Evolutionary conservation across 257 asterid genomes (phyloP).

Genomic region (Solanum sparsipilum): DNA sequence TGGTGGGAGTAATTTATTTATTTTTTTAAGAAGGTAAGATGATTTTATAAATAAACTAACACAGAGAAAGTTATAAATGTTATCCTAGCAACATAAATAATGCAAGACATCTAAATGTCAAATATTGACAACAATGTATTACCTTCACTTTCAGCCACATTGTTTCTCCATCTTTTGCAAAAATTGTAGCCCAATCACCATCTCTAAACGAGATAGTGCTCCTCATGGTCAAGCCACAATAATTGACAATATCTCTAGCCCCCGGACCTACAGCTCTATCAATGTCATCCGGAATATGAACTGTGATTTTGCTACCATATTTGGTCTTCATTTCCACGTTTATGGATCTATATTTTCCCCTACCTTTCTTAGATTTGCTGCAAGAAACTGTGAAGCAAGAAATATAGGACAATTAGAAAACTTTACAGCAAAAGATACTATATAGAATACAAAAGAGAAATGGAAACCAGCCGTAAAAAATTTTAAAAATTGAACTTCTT

Average conservation of each 20-base stretch:
- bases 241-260: slow-evolving; percentile 1
- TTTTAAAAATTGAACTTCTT: not conserved
- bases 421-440: not conserved
- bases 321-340: not conserved
- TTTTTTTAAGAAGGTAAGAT: not conserved
- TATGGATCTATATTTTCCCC: not conserved
- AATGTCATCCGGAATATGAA: not conserved
- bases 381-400: not conserved
- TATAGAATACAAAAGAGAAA: not conserved
- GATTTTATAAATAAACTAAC: not conserved
- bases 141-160: not conserved
- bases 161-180: not conserved
- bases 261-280: slow-evolving; percentile 2
- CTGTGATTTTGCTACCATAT: not conserved
- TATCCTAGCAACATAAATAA: not conserved
- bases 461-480: not conserved
- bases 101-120: not conserved
- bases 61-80: not conserved
- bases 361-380: not conserved
- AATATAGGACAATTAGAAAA: not conserved
- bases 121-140: not conserved
- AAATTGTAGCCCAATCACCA: not conserved
- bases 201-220: not conserved
- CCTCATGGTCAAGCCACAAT: slow-evolving; percentile 2
- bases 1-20: not conserved